These are phyloP conservation scores for Quercus tomentella DNA, from an alignment of 331 rosid species.

Conservation along the genomic window DNA sequence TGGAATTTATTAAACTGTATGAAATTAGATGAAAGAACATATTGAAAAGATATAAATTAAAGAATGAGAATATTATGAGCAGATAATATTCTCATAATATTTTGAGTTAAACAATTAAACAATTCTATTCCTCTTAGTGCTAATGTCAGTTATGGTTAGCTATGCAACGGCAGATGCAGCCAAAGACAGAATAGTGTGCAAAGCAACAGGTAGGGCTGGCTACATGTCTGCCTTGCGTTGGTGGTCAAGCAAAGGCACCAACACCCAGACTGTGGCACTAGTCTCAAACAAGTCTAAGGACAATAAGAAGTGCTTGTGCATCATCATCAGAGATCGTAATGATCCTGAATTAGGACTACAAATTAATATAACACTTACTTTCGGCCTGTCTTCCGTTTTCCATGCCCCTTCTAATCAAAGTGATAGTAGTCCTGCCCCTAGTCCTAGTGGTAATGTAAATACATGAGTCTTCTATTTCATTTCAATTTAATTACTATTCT, in stretches of 20 bases:
- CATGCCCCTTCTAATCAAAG: conserved; percentile 31
- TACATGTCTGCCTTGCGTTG: too few species aligned
- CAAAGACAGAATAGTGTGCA: too few species aligned
- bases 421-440: conserved; percentile 27
- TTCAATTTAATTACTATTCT: background rate
- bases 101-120: too few species aligned
- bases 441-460: conserved; percentile 38
- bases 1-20: too few species aligned
- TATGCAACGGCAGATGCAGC: too few species aligned
- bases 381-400: conserved; percentile 56
- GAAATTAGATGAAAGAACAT: too few species aligned
- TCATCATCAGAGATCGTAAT: conserved; percentile 59
- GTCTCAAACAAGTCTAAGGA: conserved; percentile 61
- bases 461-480: background rate
- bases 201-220: too few species aligned
- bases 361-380: conserved; percentile 60
- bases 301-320: conserved; percentile 62
- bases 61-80: too few species aligned
- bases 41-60: too few species aligned
- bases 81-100: too few species aligned
- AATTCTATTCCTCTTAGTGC: too few species aligned
- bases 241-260: conserved; percentile 16
- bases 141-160: too few species aligned
- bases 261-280: conserved; percentile 71
- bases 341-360: conserved; percentile 68